Percentiles rank a stretch among this genome's conserved stretches.
These are phyloP conservation scores for Macrophomina pseudophaseolina DNA, from an alignment of 2,329 filamentous ascomycete species.

Conservation along the genomic window DNA sequence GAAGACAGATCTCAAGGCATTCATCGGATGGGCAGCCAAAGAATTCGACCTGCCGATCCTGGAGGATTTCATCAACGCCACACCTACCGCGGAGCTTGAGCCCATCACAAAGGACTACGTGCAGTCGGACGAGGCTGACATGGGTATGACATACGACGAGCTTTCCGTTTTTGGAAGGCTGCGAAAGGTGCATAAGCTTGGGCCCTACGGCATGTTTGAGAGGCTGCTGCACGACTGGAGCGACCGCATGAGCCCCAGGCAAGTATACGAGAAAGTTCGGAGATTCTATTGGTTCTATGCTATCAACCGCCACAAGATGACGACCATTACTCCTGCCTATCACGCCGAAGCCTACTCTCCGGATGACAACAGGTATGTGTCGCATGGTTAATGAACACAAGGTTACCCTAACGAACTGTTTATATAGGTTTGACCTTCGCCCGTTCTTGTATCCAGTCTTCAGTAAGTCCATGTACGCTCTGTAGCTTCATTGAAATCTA, in stretches of 20 bases:
- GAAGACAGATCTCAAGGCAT: constrained; percentile 73
- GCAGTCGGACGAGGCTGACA: constrained; percentile 63
- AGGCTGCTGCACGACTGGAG: constrained; percentile 59
- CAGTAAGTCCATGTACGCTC: constrained; percentile 24
- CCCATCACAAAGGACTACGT: constrained; percentile 68
- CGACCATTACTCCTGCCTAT: constrained; percentile 62
- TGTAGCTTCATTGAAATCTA: rapidly evolving
- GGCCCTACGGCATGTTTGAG: constrained; percentile 61
- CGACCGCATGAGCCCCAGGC: constrained; percentile 44
- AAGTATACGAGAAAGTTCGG: constrained; percentile 55
- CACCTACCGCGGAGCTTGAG: constrained; percentile 58
- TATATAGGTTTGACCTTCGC: constrained; percentile 43
- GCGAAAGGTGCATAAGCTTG: constrained; percentile 59
- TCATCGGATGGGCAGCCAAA: constrained; percentile 64
- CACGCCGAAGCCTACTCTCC: constrained; percentile 60
- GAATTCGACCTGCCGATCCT: constrained; percentile 69
- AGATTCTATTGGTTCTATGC: constrained; percentile 58
- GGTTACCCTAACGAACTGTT: constrained; percentile 33
- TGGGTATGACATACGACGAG: constrained; percentile 57
- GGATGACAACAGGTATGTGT: constrained; percentile 65
- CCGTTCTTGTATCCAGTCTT: constrained; percentile 61
- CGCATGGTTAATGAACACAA: background rate
- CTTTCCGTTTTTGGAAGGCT: constrained; percentile 59
- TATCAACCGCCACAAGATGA: constrained; percentile 70
- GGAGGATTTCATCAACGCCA: constrained; percentile 63